Evolutionary conservation across 305 asterid genomes (phyloP), one percentile per base, ranked within the genome.

Genomic region (Rubia balearica): DNA sequence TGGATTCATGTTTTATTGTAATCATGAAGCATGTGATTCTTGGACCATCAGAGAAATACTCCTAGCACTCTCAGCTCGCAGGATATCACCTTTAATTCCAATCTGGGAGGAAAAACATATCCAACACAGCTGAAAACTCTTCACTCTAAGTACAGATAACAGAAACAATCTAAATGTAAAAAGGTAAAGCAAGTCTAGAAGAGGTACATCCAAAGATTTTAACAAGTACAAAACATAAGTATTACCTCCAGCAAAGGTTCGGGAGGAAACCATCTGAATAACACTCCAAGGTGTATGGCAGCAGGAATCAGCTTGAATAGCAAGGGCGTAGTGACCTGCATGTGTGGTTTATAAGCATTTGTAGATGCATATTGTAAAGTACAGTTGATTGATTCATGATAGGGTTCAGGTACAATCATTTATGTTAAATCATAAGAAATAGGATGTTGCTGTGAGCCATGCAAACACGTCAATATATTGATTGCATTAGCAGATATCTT

Each of bases 311-410:
- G 81, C 81, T 88, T 90, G 86, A 90, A 90, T 66, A 90, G 79
- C 69, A 90, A 83, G 51, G 96, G 91, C 42, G 94, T 90, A 33
- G 96, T 90, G 59, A 90, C 90, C 96, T 88, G 86, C 83, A 76
- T 59, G 76, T 73, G 60, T 59, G 45, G 69, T 36, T 71, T 53
- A 73, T 85, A 40, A 74, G 79, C 70, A 68, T 24, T 27, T 66
- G 19, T 16, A 14, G 13, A 63, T 17, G 43, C 64, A 10, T 2
- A 61, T 21, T 67, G 8, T 0, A 12, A 13, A n/a, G 38, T 17
- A 51, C 46, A 61, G 55, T 12, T 12, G 40, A 68, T 14, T 24
- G 66, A 48, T n/a, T 5, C 10, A 40, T 22, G 8, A 13, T 5
- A 17, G 6, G 42, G 6, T 61, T 40, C 4, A 71, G 48, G 21